phyloP scores from a whole-genome alignment of 345 rosid genomes.

The Erucastrum elatum region DNA sequence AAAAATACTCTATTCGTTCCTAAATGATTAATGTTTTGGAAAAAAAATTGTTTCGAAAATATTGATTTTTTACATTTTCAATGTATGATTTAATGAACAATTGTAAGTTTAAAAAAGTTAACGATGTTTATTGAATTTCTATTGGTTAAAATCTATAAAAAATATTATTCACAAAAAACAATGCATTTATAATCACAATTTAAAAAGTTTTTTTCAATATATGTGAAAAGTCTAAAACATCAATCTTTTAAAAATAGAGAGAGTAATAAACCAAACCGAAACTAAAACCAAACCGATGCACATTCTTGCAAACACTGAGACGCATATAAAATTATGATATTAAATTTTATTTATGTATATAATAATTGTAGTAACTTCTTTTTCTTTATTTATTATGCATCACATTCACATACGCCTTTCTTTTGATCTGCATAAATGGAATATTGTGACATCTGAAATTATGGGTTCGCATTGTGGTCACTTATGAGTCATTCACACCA shows the following conservation, averaged over 20 bases:
- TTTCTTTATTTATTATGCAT: slow-evolving; percentile 17
- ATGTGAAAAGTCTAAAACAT: too few species aligned
- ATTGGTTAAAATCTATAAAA: too few species aligned
- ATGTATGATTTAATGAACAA: too few species aligned
- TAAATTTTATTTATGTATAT: not conserved
- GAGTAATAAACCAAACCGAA: not conserved
- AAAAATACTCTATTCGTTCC: too few species aligned
- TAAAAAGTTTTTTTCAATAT: too few species aligned
- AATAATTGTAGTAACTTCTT: not conserved
- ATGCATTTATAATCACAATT: too few species aligned
- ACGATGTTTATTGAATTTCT: too few species aligned
- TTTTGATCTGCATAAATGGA: slow-evolving; percentile 9
- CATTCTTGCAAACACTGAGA: not conserved
- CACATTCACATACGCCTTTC: not conserved
- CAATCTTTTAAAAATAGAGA: too few species aligned
- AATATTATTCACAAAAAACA: not conserved
- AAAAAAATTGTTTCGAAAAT: too few species aligned
- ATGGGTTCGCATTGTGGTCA: slow-evolving; percentile 28
- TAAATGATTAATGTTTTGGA: too few species aligned
- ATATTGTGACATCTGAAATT: slow-evolving; percentile 26
- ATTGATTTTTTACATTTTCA: too few species aligned
- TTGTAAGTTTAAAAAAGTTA: too few species aligned
- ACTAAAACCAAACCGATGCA: not conserved
- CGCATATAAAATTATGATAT: not conserved
- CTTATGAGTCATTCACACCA: slow-evolving; percentile 21